Percentiles rank a stretch among this genome's conserved stretches.
Evolutionary conservation across 805 yeast species (phyloP).

Genomic region (Kuraishia borneana): DNA sequence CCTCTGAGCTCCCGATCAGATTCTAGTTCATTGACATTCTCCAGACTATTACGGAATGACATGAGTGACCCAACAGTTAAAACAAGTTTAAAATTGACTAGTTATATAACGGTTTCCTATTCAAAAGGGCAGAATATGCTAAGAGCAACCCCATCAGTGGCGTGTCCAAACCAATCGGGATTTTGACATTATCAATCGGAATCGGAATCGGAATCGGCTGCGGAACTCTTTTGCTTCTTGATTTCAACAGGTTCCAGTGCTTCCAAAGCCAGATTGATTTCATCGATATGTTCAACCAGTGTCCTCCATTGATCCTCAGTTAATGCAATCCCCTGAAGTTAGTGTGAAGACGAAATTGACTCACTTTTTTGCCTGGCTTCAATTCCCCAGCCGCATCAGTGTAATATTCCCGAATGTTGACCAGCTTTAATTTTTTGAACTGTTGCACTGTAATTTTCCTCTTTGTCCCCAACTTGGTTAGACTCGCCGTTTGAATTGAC

Average conservation of each 20-base stretch:
- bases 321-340: constrained; percentile 39
- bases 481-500: too few relatives aligned
- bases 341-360: constrained; percentile 8
- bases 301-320: constrained; percentile 44
- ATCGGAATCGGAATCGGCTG: too few relatives aligned
- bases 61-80: too few relatives aligned
- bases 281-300: constrained; percentile 32
- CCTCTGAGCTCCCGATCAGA: too few relatives aligned
- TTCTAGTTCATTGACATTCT: too few relatives aligned
- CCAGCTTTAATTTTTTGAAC: constrained; percentile 53
- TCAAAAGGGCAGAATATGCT: too few relatives aligned
- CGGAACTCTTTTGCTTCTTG: constrained; percentile 14
- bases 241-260: constrained; percentile 14
- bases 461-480: constrained; percentile 29
- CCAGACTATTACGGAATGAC: too few relatives aligned
- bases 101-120: too few relatives aligned
- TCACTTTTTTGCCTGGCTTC: constrained; percentile 71
- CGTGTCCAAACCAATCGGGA: too few relatives aligned
- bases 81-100: too few relatives aligned
- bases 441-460: constrained; percentile 67
- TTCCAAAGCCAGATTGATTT: constrained; percentile 39
- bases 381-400: constrained; percentile 43
- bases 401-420: constrained; percentile 83
- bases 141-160: too few relatives aligned
- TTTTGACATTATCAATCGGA: too few relatives aligned